Evolutionary conservation across 2,329 filamentous ascomycete species (phyloP).

Genomic region (Calycina herbarum): DNA sequence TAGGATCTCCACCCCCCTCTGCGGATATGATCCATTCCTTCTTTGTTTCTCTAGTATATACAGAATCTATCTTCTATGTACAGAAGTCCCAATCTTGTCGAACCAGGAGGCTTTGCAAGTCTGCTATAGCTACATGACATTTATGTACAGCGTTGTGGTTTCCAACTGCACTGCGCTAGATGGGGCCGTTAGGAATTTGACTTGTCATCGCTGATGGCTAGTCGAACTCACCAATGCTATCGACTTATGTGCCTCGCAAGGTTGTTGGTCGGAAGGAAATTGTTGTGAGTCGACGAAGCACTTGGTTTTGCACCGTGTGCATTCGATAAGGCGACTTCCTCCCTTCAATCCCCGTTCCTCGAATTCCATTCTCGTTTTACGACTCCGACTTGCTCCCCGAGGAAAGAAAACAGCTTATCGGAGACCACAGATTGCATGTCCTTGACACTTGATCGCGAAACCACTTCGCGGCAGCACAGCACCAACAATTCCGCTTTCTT

Average conservation of each 20-base stretch:
- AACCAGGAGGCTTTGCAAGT: no score
- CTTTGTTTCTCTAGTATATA: not conserved
- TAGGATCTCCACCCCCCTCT: not conserved
- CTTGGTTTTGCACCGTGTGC: not conserved
- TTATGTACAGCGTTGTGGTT: constrained; percentile 1
- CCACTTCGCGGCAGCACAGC: constrained; percentile 12
- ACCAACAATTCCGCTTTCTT: constrained; percentile 16
- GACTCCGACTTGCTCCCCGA: constrained; percentile 9
- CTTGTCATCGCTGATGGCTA: not conserved
- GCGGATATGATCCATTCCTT: not conserved
- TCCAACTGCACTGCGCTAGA: not conserved
- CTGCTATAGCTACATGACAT: not conserved
- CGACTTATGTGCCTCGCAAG: not conserved
- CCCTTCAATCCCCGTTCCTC: constrained; percentile 4
- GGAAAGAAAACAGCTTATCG: constrained; percentile 10
- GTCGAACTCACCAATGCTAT: not conserved
- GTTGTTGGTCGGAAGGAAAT: not conserved
- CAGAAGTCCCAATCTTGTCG: not conserved
- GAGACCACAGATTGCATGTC: constrained; percentile 9
- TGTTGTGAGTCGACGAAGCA: not conserved
- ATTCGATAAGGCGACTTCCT: not conserved
- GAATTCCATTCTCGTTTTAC: constrained; percentile 10
- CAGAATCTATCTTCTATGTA: not conserved
- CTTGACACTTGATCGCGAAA: not conserved
- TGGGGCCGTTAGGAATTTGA: not conserved